Evolutionary conservation across 148 eudicot genomes (phyloP), one percentile per base, ranked within the genome.

Genomic region (Tetragonia tetragonoides): DNA sequence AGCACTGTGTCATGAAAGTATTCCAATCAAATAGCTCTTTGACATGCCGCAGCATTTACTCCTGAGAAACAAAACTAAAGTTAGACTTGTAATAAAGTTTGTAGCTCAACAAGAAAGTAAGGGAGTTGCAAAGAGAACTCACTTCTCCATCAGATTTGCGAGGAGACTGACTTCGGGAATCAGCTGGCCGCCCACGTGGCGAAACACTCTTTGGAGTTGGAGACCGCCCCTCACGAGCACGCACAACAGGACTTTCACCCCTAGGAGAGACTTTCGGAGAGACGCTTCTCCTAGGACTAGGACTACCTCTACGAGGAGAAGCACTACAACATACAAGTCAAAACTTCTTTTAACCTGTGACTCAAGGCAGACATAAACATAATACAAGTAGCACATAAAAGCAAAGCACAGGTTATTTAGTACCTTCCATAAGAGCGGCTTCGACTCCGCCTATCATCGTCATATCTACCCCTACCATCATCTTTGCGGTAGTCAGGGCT

Each of bases 141-240:
- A 93, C 97, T 77, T 93, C 97, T 60, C 89, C 89, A 85, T 91
- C 97, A 80, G 93, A 91, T 71, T 81, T 85, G 74, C 84, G 92
- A 44, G 94, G 97, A 81, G 97, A 88, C 47, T 89, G 94, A 78
- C 96, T 93, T 14, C 90, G 87, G 72, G 97, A 95, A 84, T 84
- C 92, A 79, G 83, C 89, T 66, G 67, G 83, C 21, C 89, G 83
- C 42, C 53, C 70, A 20, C 83, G 85, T 17, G 85, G 84, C 1
- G 80, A 77, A 12, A 49, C 79, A 73, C 83, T 79, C 79, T 80
- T 91, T 12, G 91, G 86, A 46, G 84, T 74, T 53, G 88, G 87
- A 56, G 97, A 91, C 11, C 82, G 86, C 20, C 83, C 90, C 68
- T 81, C 86, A 44, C 80, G 77, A 66, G 56, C 77, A 74, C 77